Percentiles rank a stretch among this genome's conserved stretches.
Conservation (phyloP, 148 eudicot genomes). For the Arctostaphylos glauca region DNA sequence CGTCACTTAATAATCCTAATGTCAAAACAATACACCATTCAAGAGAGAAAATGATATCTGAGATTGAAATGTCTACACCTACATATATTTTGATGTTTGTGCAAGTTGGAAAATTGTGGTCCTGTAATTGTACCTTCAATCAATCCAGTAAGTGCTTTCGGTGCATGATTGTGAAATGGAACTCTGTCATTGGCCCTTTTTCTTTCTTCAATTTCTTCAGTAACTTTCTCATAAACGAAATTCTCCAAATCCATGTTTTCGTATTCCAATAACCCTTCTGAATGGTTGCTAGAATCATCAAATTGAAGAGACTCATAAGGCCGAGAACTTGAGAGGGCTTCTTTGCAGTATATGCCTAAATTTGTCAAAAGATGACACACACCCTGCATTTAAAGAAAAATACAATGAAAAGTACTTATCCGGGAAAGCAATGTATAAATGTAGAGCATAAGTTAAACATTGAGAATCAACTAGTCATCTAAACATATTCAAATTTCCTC, state of each 20-base stretch:
- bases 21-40: background rate
- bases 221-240: conserved; percentile 46
- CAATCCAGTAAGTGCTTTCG: conserved; percentile 55
- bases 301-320: conserved; percentile 51
- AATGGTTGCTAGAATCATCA: conserved; percentile 44
- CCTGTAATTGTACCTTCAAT: conserved; percentile 55
- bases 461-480: background rate
- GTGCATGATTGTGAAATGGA: conserved; percentile 67
- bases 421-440: background rate
- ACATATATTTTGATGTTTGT: background rate
- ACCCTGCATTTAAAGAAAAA: conserved; percentile 46
- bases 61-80: background rate
- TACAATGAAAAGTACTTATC: background rate
- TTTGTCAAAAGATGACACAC: conserved; percentile 78
- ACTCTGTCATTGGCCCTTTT: conserved; percentile 42
- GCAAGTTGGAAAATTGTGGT: background rate
- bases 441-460: background rate
- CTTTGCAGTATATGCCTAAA: conserved; percentile 66
- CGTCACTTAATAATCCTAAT: background rate
- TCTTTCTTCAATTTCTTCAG: conserved; percentile 48
- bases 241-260: conserved; percentile 86
- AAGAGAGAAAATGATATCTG: background rate
- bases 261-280: conserved; percentile 43
- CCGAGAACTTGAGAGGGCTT: conserved; percentile 42
- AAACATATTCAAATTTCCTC: background rate